A percentile compares a stretch with the other conserved stretches of the same genome.
phyloP scores from a whole-genome alignment of 768 basidiomycete genomes.

The Russula virescens region DNA sequence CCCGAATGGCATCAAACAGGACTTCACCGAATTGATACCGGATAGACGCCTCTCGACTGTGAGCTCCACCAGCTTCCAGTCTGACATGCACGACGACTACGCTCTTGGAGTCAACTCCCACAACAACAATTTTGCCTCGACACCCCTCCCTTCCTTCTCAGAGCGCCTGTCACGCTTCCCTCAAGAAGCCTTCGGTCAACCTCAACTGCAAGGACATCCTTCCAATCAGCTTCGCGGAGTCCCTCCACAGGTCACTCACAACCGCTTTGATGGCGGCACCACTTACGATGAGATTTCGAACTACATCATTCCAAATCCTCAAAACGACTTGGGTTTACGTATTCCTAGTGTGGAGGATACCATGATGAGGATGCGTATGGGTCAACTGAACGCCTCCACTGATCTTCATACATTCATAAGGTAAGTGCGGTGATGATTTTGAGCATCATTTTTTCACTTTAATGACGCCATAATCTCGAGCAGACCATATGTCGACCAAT shows the following conservation, averaged over 20 bases:
- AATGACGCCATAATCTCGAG: slow-evolving; percentile 21
- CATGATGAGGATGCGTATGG: slow-evolving; percentile 56
- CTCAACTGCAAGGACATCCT: slow-evolving; percentile 48
- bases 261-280: slow-evolving; percentile 47
- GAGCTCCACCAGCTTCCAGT: slow-evolving; percentile 42
- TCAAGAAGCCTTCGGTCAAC: slow-evolving; percentile 46
- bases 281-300: slow-evolving; percentile 55
- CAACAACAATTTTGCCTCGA: slow-evolving; percentile 36
- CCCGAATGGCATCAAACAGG: slow-evolving; percentile 37
- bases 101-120: slow-evolving; percentile 41
- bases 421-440: slow-evolving; percentile 35
- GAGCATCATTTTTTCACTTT: not conserved
- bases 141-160: slow-evolving; percentile 43
- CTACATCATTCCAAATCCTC: slow-evolving; percentile 48
- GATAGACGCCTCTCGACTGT: slow-evolving; percentile 54
- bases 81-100: slow-evolving; percentile 64
- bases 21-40: slow-evolving; percentile 55
- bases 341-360: slow-evolving; percentile 60
- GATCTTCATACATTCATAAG: slow-evolving; percentile 80
- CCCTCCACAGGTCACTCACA: slow-evolving; percentile 66
- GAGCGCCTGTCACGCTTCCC: slow-evolving; percentile 52
- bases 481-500: slow-evolving; percentile 80
- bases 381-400: slow-evolving; percentile 49
- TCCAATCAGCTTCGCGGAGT: slow-evolving; percentile 62
- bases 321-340: slow-evolving; percentile 52